Evolutionary conservation across 106 monocot genomes (phyloP).

Genomic region (Dioscorea dumetorum): DNA sequence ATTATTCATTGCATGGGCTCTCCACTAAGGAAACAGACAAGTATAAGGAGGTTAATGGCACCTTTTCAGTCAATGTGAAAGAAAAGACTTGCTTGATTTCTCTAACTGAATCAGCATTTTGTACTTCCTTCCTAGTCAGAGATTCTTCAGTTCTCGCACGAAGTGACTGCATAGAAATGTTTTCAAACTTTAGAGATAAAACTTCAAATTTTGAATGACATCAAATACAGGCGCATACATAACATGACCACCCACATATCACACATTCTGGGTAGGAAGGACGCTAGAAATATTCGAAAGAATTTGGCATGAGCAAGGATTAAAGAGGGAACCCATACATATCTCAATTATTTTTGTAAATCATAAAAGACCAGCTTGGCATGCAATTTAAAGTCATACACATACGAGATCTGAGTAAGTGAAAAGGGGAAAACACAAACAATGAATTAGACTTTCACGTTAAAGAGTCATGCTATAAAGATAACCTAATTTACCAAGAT

Average conservation of each 20-base stretch:
- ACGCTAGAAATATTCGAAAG: background rate
- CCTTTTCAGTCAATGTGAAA: constrained; percentile 86
- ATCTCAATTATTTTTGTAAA: background rate
- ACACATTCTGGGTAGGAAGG: background rate
- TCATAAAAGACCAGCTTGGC: background rate
- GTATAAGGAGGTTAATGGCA: constrained; percentile 8
- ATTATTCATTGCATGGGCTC: background rate
- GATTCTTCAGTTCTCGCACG: constrained; percentile 74
- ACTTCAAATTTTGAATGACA: too few relatives aligned
- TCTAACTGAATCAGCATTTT: constrained; percentile 23
- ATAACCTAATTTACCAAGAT: too few relatives aligned
- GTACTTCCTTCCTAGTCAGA: constrained; percentile 23
- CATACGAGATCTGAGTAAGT: too few relatives aligned
- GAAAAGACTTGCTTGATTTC: constrained; percentile 68
- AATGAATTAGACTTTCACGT: too few relatives aligned
- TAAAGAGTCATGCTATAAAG: too few relatives aligned
- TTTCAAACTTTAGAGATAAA: too few relatives aligned
- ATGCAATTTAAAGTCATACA: background rate
- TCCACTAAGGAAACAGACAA: constrained; percentile 12
- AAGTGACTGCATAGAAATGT: constrained; percentile 58
- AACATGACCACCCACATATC: background rate
- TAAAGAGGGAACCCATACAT: background rate
- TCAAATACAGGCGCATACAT: too few relatives aligned
- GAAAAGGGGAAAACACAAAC: too few relatives aligned
- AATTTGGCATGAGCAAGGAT: background rate